Evolutionary conservation across 148 eudicot genomes (phyloP), one percentile per base, ranked within the genome.

Genomic region (Beta vulgaris): DNA sequence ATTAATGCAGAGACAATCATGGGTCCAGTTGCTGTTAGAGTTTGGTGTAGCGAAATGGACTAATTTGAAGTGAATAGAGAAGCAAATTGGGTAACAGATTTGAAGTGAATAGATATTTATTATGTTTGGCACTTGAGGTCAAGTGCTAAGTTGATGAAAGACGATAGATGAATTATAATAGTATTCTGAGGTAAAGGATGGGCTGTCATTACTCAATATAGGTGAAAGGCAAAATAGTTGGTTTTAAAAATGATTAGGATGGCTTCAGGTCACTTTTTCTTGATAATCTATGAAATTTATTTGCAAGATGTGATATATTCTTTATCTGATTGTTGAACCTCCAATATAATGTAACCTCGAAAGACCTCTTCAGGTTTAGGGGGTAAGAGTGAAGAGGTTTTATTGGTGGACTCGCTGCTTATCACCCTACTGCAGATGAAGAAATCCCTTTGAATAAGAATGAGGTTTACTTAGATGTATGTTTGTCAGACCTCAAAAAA

Each of bases 401-500:
- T 1, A 49, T 49, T 49, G n/a, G 18, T 16, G 23, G 12, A 51
- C 19, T 51, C 9, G 2, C 10, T 51, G 19, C 57, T 51, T 51
- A 7, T 8, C 57, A 23, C 25, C 57, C 23, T 51, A 14, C 25
- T 51, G 6, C 32, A 5, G 28, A 28, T 58, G 62, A 58, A 58
- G 62, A 58, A 15, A 58, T 58, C 1, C 19, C 14, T 8, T 25
- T 7, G 29, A 55, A 13, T 25, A 58, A 21, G 44, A 65, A 65
- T 65, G 62, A 65, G 46, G 40, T 65, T 35, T 40, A 65, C 16
- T 35, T 65, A 46, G 69, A 65, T 65, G 48, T 16, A n/a, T 65
- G 69, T 65, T 36, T 36, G 69, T 19, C 69, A 65, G 26, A 4
- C 46, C 44, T 65, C 62, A 26, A 58, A 6, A 13, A 26, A 28